Base-by-base conservation (phyloP, 306 rosid species). In the Cucurbita pepo region DNA sequence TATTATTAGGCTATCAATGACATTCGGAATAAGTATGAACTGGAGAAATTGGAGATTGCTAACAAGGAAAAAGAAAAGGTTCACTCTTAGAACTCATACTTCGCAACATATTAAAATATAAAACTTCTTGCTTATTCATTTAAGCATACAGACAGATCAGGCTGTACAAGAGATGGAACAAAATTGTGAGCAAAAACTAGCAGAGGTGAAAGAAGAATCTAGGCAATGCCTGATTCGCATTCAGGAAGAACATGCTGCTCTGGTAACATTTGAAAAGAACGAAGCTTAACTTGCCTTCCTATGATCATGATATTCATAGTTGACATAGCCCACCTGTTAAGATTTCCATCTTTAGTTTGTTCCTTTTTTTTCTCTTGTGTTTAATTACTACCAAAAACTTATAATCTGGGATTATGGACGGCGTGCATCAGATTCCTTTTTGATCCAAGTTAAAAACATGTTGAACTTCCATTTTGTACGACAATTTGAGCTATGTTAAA, bases 11-110 rank as follows among this genome's bases (percentile, higher is more conserved):
- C 96, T 77, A 91, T 90, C 77, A 89, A 86, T 85, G 97, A 90
- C 73, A 89, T 94, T 79, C 84, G 84, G 82, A 90, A 78, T 81
- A 91, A 85, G 86, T 94, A 87, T 58, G 99, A 94, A 52, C 62
- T 83, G 75, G 99, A 94, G 95, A 94, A 89, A 85, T 78, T 75
- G 86, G 96, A 91, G 82, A 83, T 84, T 77, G 76, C 83, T 75
- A 89, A 75, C 77, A 76, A 38, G 86, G 99, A 94, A 82, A 94
- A 85, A 74, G 91, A 87, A 79, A 90, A 94, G 99, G 97, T 94
- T 78, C 62, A 77, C 52, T 83, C 72, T 38, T 80, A 75, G 73
- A 61, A 78, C 41, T 77, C 58, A 58, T 77, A 25, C 62, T 81
- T 30, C 3, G 75, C 47, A 59, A 56, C 63, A 69, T 52, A 18